Base-by-base conservation (phyloP, 345 rosid species). In the Pelargonium nanum region DNA sequence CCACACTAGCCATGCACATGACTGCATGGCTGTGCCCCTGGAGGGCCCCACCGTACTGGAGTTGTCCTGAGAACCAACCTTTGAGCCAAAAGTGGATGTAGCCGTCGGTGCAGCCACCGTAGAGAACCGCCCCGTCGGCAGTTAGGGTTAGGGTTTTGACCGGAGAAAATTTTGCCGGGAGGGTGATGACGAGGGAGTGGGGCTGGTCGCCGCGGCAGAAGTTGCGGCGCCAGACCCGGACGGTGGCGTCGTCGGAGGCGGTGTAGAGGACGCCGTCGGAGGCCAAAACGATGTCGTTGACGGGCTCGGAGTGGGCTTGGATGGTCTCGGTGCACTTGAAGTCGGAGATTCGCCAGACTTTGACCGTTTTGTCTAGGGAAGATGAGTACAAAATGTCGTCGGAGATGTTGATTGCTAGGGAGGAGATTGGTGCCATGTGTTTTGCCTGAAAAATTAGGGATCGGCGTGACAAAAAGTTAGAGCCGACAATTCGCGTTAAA, bases 11-110 rank as follows among this genome's bases (percentile, higher is more conserved):
- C 57, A 83, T 56, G 62, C 80, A 70, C 73, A 83, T 66, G 13
- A 83, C 80, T 4, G 88, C 83, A 55, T 83, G 88, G 4, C 78
- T 74, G 75, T 80, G 85, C 17, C 87, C 87, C 48, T 78, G 83
- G 6, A 83, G 76, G 1, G 72, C 72, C 2, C 83, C 81, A 0
- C 80, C 79, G 24, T 83, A 80, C 15, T 76, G 83, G 19, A 80
- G 6, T 40, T 76, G 83, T 30, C 77, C 77, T n/a, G 84, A 62
- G 55, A 71, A 65, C 73, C 73, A 67, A 2, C 74, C 83, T 59
- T 73, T 83, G 21, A 65, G 71, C 84, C 87, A 83, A 59, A 62
- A 80, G 55, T 75, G 79, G 9, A 80, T 40, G 63, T 77, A 80
- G 0, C 87, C 87, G 8, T 83, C 84, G 1, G 70, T 65, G 73